Base-by-base conservation (phyloP, 495 filamentous ascomycete species). In the Aspergillus sclerotioniger region DNA sequence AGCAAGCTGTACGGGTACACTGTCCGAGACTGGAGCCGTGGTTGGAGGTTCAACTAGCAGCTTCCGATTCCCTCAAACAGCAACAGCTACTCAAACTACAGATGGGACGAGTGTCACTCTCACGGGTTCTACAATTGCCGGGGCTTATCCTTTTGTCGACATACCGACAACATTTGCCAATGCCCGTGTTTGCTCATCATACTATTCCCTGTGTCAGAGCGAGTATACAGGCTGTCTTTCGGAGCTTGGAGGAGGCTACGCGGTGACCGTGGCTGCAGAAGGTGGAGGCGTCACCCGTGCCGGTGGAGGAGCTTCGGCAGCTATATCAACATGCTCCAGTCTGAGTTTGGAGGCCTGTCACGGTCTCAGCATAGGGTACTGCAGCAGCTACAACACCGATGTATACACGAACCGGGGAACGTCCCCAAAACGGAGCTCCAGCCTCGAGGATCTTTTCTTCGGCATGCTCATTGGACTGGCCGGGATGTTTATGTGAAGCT, bases 141-240 rank as follows among this genome's bases (percentile, higher is more conserved):
- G 66, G 25, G 75, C 76, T 3, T 92, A 87, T 64, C 80, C 85
- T 12, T 90, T 89, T 66, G 74, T 87, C 32, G 81, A 80, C 62
- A 77, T 90, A 53, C 83, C 85, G 31, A 90, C 88, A 1, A 80
- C 79, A 43, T 90, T 90, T 59, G 65, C 74, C 48, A 83, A 89
- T 59, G 71, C 80, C 16, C 81, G 75, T n/a, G 75, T 76, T 9
- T 92, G 89, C 72, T 82, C 86, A 1, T 82, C 84, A 12, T 88
- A 88, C 62, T 82, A 86, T 68, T 82, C 77, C 37, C 75, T 82
- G 47, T 92, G 88, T 66, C 76, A 83, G 64, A 77, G 73, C 33
- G 87, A 89, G 63, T 88, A 85, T 62, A 71, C 74, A 16, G 79
- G 76, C 29, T 92, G 89, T 62, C 82, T 86, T 0, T 73, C 77